Conservation (phyloP, 331 rosid species). For the Quercus phellos region DNA sequence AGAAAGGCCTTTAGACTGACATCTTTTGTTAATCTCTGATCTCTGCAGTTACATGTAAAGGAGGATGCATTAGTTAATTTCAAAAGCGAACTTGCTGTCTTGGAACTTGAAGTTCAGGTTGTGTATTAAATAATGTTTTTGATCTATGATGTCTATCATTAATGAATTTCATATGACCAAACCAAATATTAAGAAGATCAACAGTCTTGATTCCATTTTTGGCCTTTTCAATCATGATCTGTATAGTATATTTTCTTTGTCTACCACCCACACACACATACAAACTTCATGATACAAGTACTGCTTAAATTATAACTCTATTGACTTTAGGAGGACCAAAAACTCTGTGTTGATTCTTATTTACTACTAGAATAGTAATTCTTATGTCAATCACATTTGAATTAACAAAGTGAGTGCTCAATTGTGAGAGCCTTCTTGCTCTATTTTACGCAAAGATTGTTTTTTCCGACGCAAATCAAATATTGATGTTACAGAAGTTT, state of each 20-base stretch:
- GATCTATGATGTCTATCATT: not conserved
- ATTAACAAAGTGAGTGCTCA: not conserved
- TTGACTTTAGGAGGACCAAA: not conserved
- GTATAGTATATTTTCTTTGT: not conserved
- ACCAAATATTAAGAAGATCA: not conserved
- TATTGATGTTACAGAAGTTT: not conserved
- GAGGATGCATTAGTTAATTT: slow-evolving; percentile 75
- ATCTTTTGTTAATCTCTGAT: slow-evolving; percentile 17
- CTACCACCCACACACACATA: too few relatives aligned
- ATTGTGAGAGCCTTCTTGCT: not conserved
- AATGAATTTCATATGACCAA: not conserved
- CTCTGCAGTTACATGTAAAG: slow-evolving; percentile 58
- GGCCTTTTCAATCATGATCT: not conserved
- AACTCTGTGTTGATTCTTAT: not conserved
- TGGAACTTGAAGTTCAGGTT: slow-evolving; percentile 91
- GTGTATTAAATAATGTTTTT: not conserved
- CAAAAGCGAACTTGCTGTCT: slow-evolving; percentile 69
- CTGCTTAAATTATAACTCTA: not conserved
- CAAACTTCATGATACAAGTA: not conserved
- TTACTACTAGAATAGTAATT: not conserved
- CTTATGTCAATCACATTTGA: not conserved
- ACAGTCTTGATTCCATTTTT: not conserved
- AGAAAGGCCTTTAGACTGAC: slow-evolving; percentile 9
- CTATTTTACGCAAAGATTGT: not conserved
- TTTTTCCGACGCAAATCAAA: not conserved